These are phyloP conservation scores for Stygiomarasmius scandens DNA, from an alignment of 1,284 basidiomycete species.

Conservation along the genomic window DNA sequence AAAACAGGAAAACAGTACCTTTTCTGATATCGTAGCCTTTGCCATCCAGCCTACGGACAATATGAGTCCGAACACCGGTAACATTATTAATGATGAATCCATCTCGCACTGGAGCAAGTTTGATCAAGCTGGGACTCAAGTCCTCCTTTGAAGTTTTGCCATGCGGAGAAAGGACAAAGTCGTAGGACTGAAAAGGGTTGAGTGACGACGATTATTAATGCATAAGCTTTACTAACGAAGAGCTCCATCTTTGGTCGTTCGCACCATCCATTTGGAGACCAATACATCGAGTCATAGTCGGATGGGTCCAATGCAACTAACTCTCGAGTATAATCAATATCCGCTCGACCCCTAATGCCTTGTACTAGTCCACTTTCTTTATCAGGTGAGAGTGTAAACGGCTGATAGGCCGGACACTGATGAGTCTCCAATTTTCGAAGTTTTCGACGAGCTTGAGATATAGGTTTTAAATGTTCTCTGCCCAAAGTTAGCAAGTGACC, in stretches of 20 bases:
- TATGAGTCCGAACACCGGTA: constrained; percentile 73
- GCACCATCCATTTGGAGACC: constrained; percentile 76
- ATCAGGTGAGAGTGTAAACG: constrained; percentile 41
- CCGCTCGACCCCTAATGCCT: constrained; percentile 71
- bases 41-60: constrained; percentile 81
- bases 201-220: constrained; percentile 11
- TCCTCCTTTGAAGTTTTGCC: constrained; percentile 67
- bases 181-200: constrained; percentile 58
- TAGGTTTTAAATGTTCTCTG: constrained; percentile 51
- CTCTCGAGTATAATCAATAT: constrained; percentile 78
- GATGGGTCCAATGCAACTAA: constrained; percentile 58
- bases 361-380: constrained; percentile 53
- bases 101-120: constrained; percentile 63
- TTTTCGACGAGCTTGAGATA: constrained; percentile 59
- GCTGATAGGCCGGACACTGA: constrained; percentile 72
- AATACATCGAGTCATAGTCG: constrained; percentile 54
- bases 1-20: constrained; percentile 44
- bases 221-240: constrained; percentile 56
- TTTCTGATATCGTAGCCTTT: constrained; percentile 84
- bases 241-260: constrained; percentile 67
- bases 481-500: constrained; percentile 85
- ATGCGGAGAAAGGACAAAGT: constrained; percentile 73
- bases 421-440: constrained; percentile 68
- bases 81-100: constrained; percentile 80
- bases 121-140: constrained; percentile 64